Percentiles rank a stretch among this genome's conserved stretches.
These are phyloP conservation scores for Axilococcus clingmanii DNA, from an alignment of 139 green algal species.

Conservation along the genomic window DNA sequence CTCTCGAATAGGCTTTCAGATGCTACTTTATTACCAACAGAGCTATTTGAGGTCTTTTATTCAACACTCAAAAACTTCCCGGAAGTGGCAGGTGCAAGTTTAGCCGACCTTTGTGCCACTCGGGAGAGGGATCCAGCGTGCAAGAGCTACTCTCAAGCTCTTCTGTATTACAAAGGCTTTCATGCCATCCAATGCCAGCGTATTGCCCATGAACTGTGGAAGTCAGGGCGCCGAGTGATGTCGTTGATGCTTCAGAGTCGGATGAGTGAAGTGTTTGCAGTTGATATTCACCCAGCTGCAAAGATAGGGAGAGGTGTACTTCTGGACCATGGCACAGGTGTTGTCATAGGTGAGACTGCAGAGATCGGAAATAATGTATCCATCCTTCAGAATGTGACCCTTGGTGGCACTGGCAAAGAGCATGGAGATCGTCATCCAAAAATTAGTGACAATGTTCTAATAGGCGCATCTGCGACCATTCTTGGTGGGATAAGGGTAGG, in stretches of 20 bases:
- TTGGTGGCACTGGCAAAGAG: constrained; percentile 95
- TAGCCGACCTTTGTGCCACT: constrained; percentile 35
- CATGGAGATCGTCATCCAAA: constrained; percentile 92
- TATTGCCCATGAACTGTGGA: constrained; percentile 85
- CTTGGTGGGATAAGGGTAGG: constrained; percentile 92
- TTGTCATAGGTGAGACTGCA: constrained; percentile 92
- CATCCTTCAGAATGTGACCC: constrained; percentile 92
- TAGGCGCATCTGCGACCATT: constrained; percentile 82
- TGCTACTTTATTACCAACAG: constrained; percentile 43
- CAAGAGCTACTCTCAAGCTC: constrained; percentile 41
- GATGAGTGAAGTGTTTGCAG: constrained; percentile 65
- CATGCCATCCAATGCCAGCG: constrained; percentile 87
- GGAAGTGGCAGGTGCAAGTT: constrained; percentile 20
- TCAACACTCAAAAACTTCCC: constrained; percentile 13
- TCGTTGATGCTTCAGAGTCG: constrained; percentile 66
- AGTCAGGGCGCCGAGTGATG: constrained; percentile 60
- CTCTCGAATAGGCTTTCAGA: constrained; percentile 47
- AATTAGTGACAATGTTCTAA: constrained; percentile 80
- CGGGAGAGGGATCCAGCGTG: constrained; percentile 61
- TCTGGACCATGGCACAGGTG: constrained; percentile 79
- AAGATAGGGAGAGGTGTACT: constrained; percentile 88
- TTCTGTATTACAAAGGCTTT: constrained; percentile 95
- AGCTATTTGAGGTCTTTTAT: constrained; percentile 37
- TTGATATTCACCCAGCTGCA: constrained; percentile 94
- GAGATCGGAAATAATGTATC: constrained; percentile 88